Evolutionary conservation across 2,329 filamentous ascomycete species (phyloP), one percentile per base, ranked within the genome.

Genomic region (Botrytis porri): DNA sequence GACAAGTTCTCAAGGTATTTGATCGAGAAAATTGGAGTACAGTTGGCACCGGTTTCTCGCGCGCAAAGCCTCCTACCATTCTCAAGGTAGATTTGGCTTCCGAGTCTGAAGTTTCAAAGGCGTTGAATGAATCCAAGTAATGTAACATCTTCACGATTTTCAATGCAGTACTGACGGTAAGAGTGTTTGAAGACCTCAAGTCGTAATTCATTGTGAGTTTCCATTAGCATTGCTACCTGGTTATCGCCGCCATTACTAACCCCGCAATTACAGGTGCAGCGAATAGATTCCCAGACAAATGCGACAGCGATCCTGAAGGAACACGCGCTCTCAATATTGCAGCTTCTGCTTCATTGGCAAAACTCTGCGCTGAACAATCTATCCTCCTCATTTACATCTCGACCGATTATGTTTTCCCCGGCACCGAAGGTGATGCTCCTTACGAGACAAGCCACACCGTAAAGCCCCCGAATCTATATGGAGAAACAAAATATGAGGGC

Each of bases 231-330:
- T 25, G 5, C 41, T 60, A 51, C 32, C n/a, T 67, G 9, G 54
- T 43, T 22, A 22, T 32, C 29, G 5, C 60, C 41, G 48, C 32
- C 63, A 48, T 25, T 32, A 9, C 48, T 72, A 59, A 72, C 62
- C 66, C n/a, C 41, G 18, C 62, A 12, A 41, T 72, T 67, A 22
- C 71, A 95, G 92, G 92, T 80, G 95, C 94, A 59, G 94, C 94
- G 63, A 95, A 97, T 82, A 90, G 93, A 75, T 97, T 92, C 79
- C 94, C 95, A 3, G 94, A 97, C 82, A 92, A 92, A 80, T 95
- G 94, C 79, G 92, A 94, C 78, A 87, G 88, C 76, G 89, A 97
- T 81, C 94, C 94, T 4, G 88, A 90, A 74, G 92, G 89, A 71
- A 93, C 94, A 4, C 88, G 87, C 74, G 87, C 86, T 29, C 85